Evolutionary conservation across 2,329 filamentous ascomycete species (phyloP), one percentile per base, ranked within the genome.

Genomic region (Aureobasidium namibiae): DNA sequence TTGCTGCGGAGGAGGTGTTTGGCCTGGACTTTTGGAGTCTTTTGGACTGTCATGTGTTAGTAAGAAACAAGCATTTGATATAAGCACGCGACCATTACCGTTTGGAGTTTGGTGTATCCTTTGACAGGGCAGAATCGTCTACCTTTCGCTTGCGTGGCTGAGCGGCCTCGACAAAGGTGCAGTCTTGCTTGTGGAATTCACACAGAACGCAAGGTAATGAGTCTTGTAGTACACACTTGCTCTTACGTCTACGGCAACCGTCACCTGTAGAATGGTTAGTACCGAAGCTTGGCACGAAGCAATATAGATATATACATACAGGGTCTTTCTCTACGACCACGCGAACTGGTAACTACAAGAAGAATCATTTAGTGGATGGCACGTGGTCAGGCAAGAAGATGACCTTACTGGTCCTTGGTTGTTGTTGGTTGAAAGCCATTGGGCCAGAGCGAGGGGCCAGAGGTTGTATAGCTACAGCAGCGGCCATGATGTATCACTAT

Each of bases 121-220:
- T 64, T 31, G 61, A 49, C 42, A 46, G 57, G 4, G 64, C 75
- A 61, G 78, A 76, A 66, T 85, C 82, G 67, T 86, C 83, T 63
- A 89, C 75, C 77, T 92, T 92, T 70, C 90, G 82, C 78, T 94
- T 94, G 66, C 89, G 83, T 60, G 87, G 85, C 68, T 86, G 84
- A 24, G 89, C 89, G 71, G 87, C 90, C 65, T 87, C 84, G 53
- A 86, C 80, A 70, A 92, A 85, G 44, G 89, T 92, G 74, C 89
- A 94, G 65, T 90, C 86, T 69, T 89, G 83, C 67, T 86, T 87
- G 73, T 87, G 86, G 70, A 86, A 85, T 70, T 89, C 86, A 74
- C 90, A 95, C 63, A 89, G 80, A 63, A 90, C 81, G 73, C 90
- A 94, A 65, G 81, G 78, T 39, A 80, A 79, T 66, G 88, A 84